Evolutionary conservation across 192 early-diverging fungal genomes (phyloP).

Genomic region (Cetraspora pellucida): DNA sequence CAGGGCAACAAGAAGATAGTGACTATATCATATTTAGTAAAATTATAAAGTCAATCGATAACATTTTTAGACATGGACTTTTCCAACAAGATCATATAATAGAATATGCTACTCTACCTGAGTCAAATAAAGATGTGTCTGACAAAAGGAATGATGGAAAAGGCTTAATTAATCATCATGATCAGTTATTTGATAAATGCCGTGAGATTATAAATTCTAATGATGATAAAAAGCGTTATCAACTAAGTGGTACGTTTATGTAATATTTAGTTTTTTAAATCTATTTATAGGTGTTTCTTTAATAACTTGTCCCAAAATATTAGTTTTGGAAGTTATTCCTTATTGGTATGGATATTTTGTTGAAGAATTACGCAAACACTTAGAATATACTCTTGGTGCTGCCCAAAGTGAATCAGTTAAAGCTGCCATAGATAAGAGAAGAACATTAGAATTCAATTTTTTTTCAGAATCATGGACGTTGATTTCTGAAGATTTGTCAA

Average conservation of each 20-base stretch:
- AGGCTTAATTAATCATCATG: neutral
- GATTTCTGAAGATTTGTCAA: neutral
- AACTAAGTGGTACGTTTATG: neutral
- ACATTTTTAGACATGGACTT: neutral
- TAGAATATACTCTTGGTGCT: no score
- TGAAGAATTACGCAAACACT: constrained; percentile 7
- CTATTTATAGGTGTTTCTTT: neutral
- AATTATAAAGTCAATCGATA: neutral
- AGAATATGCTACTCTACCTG: neutral
- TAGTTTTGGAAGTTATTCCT: neutral
- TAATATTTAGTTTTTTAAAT: neutral
- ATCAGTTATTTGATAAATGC: constrained; percentile 6
- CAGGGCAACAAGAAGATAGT: neutral
- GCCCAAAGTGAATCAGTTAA: neutral
- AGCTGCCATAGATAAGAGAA: neutral
- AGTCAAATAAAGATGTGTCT: neutral
- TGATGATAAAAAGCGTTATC: neutral
- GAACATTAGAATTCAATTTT: constrained; percentile 16
- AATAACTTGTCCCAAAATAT: neutral
- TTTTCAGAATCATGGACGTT: neutral
- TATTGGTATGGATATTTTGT: neutral
- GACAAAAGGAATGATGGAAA: neutral
- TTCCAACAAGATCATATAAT: constrained; percentile 17
- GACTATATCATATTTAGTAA: neutral
- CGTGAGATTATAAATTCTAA: neutral